Percentiles rank a stretch among this genome's conserved stretches.
These are phyloP conservation scores for Cinchona pubescens DNA, from an alignment of 257 asterid species.

Conservation along the genomic window DNA sequence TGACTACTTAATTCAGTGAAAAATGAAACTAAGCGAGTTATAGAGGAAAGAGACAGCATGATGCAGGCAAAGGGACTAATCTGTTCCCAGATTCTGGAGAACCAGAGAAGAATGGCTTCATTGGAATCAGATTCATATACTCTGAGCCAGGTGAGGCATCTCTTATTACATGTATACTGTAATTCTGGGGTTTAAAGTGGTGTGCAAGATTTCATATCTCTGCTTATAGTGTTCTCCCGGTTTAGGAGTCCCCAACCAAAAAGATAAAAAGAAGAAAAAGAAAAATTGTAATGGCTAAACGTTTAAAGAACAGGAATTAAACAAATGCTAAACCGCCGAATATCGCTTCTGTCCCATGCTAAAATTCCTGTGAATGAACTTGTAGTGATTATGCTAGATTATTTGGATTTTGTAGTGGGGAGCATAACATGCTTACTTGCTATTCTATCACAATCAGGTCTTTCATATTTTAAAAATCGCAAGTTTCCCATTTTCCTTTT, in stretches of 20 bases:
- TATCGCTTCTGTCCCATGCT: neutral
- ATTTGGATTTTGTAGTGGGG: neutral
- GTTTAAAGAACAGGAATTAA: neutral
- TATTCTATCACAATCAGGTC: neutral
- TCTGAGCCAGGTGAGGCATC: constrained; percentile 49
- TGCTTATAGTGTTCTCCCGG: neutral
- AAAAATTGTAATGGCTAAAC: neutral
- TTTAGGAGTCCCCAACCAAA: neutral
- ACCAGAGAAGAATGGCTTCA: constrained; percentile 52
- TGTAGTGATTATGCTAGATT: neutral
- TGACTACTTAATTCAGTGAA: constrained; percentile 53
- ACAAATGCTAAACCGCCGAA: neutral
- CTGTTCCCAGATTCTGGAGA: constrained; percentile 57
- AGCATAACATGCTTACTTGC: neutral
- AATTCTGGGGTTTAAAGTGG: neutral
- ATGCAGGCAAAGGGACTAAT: constrained; percentile 52
- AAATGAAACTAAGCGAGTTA: constrained; percentile 45
- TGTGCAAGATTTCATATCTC: neutral
- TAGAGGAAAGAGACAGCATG: constrained; percentile 51
- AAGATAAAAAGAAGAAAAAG: too few species aligned
- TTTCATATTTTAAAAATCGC: neutral
- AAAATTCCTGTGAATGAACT: neutral
- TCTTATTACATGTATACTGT: neutral
- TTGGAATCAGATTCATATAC: constrained; percentile 57
- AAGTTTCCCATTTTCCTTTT: neutral